These are phyloP conservation scores for Globisporangium sylvaticum DNA, from an alignment of 352 stramenopile species.

Conservation along the genomic window DNA sequence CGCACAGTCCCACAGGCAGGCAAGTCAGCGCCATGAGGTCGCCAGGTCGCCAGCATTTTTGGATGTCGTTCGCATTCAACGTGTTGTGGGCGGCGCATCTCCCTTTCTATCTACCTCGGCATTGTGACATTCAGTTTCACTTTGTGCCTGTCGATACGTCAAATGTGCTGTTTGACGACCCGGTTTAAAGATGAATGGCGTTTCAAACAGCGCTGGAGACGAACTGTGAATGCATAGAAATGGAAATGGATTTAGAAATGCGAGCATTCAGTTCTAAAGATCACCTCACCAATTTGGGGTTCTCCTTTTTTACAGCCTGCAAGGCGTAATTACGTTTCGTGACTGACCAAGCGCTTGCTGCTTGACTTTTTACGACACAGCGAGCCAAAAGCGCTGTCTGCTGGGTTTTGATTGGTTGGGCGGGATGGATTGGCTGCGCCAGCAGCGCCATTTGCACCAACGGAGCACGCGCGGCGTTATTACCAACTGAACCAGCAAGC, in stretches of 20 bases:
- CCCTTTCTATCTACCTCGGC: neutral
- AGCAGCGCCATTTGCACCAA: slow-evolving; percentile 5
- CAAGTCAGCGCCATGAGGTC: neutral
- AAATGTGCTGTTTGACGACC: neutral
- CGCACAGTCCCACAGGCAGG: slow-evolving; percentile 1
- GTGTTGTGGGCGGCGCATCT: neutral
- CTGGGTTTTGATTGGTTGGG: slow-evolving; percentile 14
- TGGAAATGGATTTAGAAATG: neutral
- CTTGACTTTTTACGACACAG: slow-evolving; percentile 10
- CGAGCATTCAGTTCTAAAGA: neutral
- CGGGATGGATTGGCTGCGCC: slow-evolving; percentile 4
- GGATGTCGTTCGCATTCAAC: slow-evolving; percentile 2
- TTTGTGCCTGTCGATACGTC: neutral
- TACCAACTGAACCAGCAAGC: slow-evolving; percentile 11
- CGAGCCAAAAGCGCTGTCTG: neutral
- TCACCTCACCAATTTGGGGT: neutral
- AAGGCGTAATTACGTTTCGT: neutral
- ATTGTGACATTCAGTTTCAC: neutral
- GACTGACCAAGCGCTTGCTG: neutral
- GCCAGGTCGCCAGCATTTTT: slow-evolving; percentile 7
- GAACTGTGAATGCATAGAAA: slow-evolving; percentile 6
- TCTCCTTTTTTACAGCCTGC: neutral
- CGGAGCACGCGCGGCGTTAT: slow-evolving; percentile 3
- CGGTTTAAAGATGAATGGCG: neutral
- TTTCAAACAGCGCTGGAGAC: neutral